Conservation (phyloP, 495 filamentous ascomycete genomes). For the Glonium stellatum region DNA sequence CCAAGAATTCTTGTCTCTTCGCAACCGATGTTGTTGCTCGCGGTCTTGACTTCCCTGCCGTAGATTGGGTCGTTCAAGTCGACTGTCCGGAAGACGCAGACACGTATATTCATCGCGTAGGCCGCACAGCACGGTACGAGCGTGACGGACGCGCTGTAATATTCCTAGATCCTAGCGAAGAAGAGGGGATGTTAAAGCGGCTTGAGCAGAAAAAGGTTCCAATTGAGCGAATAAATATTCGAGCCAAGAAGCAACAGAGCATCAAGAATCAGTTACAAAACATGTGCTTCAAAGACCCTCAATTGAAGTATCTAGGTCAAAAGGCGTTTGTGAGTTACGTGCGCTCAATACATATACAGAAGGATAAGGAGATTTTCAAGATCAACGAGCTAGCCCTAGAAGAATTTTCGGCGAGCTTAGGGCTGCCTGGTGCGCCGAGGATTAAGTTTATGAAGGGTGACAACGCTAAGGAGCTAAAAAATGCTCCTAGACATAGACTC, state of each 20-base stretch:
- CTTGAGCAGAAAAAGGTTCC: constrained; percentile 83
- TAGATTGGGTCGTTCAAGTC: constrained; percentile 94
- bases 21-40: constrained; percentile 91
- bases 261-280: constrained; percentile 79
- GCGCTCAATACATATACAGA: constrained; percentile 75
- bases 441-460: constrained; percentile 89
- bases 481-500: constrained; percentile 59
- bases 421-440: constrained; percentile 80
- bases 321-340: constrained; percentile 91
- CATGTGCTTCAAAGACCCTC: constrained; percentile 90
- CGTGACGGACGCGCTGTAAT: constrained; percentile 79
- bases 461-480: constrained; percentile 78
- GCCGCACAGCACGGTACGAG: constrained; percentile 89
- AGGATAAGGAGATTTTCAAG: constrained; percentile 87
- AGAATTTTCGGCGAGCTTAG: constrained; percentile 74
- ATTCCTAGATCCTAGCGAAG: constrained; percentile 88
- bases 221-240: constrained; percentile 74
- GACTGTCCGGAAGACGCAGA: constrained; percentile 95
- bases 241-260: constrained; percentile 80
- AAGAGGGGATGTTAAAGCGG: constrained; percentile 72
- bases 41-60: constrained; percentile 90
- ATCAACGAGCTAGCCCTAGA: constrained; percentile 74
- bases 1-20: constrained; percentile 80
- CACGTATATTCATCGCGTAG: constrained; percentile 95
- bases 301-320: constrained; percentile 90